Evolutionary conservation across 202 grass and related monocot genomes (phyloP).

Genomic region (Musa balbisiana): DNA sequence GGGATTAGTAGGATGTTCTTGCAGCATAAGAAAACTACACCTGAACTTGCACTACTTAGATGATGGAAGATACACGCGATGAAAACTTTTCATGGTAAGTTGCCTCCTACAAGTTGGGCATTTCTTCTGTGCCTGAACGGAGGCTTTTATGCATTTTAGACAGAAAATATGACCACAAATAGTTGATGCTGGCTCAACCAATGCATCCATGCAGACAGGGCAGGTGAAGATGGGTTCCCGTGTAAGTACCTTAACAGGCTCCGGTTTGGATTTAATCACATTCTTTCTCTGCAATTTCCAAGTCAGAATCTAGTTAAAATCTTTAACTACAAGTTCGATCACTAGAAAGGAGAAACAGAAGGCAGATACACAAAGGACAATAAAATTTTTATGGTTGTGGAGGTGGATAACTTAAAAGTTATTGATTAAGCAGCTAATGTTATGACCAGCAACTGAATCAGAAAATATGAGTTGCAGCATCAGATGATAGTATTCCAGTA

Average conservation of each 20-base stretch:
- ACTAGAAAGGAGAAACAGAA: not conserved
- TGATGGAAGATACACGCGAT: conserved; percentile 66
- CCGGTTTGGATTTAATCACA: conserved; percentile 11
- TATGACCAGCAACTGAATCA: too few relatives aligned
- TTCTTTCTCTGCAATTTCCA: conserved; percentile 17
- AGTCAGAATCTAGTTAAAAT: not conserved
- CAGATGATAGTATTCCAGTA: too few relatives aligned
- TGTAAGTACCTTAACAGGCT: conserved; percentile 12
- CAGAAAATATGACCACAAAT: conserved; percentile 93
- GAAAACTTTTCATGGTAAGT: conserved; percentile 39
- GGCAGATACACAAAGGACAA: too few relatives aligned
- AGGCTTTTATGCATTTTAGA: conserved; percentile 47
- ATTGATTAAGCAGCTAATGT: too few relatives aligned
- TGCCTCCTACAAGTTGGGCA: conserved; percentile 78
- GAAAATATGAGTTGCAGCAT: too few relatives aligned
- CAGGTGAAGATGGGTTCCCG: conserved; percentile 47
- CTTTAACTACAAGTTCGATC: not conserved
- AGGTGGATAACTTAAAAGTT: too few relatives aligned
- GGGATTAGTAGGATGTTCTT: too few relatives aligned
- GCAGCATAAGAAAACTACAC: too few relatives aligned
- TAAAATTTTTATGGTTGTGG: too few relatives aligned
- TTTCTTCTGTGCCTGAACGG: conserved; percentile 56
- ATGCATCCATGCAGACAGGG: conserved; percentile 54
- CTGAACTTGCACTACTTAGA: too few relatives aligned
- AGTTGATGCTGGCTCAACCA: conserved; percentile 62